phyloP scores from a whole-genome alignment of 306 rosid species.

The Sicyos edulis region DNA sequence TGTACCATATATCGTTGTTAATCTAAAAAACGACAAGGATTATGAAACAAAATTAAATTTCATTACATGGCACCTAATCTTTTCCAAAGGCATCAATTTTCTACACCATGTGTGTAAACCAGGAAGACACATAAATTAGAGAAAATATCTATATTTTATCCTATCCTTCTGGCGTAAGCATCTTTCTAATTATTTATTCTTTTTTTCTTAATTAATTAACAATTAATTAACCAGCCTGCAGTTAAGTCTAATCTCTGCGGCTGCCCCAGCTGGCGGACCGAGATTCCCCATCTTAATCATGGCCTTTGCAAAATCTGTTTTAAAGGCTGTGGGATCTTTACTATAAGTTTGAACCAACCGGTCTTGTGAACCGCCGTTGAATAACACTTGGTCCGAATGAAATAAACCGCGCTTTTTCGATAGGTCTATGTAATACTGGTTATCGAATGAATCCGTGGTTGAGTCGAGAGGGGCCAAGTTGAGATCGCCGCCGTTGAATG shows the following conservation, averaged over 20 bases:
- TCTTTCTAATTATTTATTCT: constrained; percentile 1
- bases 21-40: no score
- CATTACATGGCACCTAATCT: no score
- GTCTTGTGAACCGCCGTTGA: constrained; percentile 52
- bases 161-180: neutral
- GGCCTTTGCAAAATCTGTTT: constrained; percentile 53
- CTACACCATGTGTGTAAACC: no score
- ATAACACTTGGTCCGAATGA: constrained; percentile 70
- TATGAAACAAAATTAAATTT: no score
- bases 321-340: constrained; percentile 25
- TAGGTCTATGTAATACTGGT: constrained; percentile 45
- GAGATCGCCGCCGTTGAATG: constrained; percentile 40
- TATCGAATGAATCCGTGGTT: constrained; percentile 41
- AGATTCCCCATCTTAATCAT: constrained; percentile 62
- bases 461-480: constrained; percentile 59
- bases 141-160: neutral
- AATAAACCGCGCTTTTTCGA: constrained; percentile 50
- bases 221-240: constrained; percentile 45
- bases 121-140: neutral
- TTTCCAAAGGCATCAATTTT: no score
- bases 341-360: constrained; percentile 50
- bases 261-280: constrained; percentile 53
- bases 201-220: neutral
- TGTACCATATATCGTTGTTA: no score
- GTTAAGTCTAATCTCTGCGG: constrained; percentile 57